A percentile compares a stretch with the other conserved stretches of the same genome.
phyloP scores from a whole-genome alignment of 169 alveolate species.

The Plasmodium cynomolgi region DNA sequence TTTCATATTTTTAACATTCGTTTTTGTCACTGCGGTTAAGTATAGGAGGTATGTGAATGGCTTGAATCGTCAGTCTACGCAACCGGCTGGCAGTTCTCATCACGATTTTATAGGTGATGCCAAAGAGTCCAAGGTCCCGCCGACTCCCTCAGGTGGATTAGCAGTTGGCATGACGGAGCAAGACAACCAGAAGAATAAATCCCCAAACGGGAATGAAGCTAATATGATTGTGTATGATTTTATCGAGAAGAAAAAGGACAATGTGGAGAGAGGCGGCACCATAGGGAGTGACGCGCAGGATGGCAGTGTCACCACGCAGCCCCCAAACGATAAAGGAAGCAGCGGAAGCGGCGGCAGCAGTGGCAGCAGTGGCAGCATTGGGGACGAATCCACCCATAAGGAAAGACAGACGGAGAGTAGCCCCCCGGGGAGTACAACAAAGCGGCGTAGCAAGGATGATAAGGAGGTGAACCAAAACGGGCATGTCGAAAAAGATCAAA shows the following conservation, averaged over 20 bases:
- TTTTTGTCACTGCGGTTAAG: conserved; percentile 16
- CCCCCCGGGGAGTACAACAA: background rate
- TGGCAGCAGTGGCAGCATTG: background rate
- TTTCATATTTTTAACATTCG: conserved; percentile 44
- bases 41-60: conserved; percentile 27
- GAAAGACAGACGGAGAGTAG: background rate
- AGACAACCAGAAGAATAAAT: background rate
- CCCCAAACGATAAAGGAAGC: background rate
- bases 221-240: conserved; percentile 30
- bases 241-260: conserved; percentile 5
- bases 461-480: background rate
- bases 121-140: background rate
- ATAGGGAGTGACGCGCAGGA: background rate
- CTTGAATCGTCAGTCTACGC: background rate
- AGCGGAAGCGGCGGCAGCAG: background rate
- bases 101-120: background rate
- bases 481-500: background rate
- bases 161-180: background rate
- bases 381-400: background rate
- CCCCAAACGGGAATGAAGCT: background rate
- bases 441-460: background rate
- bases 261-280: background rate
- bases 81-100: background rate
- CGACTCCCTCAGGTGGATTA: background rate
- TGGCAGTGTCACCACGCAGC: background rate